Conservation (phyloP, 176 grass and related monocot species). For the Thinopyrum elongatum region DNA sequence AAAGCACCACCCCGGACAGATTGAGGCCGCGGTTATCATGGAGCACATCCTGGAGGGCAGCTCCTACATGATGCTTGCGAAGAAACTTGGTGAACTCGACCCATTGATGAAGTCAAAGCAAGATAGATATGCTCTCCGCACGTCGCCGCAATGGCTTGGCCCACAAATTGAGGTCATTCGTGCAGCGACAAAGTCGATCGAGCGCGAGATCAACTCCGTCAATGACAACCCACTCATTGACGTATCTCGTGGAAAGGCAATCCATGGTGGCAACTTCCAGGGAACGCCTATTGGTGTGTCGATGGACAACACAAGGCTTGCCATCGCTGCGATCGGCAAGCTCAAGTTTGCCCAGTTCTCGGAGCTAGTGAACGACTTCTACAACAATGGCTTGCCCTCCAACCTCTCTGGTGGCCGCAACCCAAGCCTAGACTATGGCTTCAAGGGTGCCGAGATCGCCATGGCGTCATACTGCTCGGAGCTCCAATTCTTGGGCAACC, state of each 20-base stretch:
- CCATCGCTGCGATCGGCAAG: conserved; percentile 73
- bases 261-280: conserved; percentile 88
- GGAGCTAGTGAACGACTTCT: conserved; percentile 79
- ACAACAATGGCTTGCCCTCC: conserved; percentile 86
- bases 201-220: conserved; percentile 85
- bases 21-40: conserved; percentile 62
- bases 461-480: conserved; percentile 88
- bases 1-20: conserved; percentile 70
- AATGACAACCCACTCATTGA: conserved; percentile 92
- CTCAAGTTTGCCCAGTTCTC: conserved; percentile 90
- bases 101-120: conserved; percentile 62
- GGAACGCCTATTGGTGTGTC: conserved; percentile 85
- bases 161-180: conserved; percentile 47
- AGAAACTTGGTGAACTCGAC: conserved; percentile 50
- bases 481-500: conserved; percentile 79
- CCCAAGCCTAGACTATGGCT: conserved; percentile 82
- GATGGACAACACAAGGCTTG: conserved; percentile 85
- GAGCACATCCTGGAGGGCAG: conserved; percentile 56
- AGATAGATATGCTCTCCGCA: conserved; percentile 58
- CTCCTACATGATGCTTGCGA: conserved; percentile 53
- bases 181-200: conserved; percentile 31
- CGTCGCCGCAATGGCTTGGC: conserved; percentile 46
- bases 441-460: conserved; percentile 87
- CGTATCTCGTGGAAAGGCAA: conserved; percentile 59
- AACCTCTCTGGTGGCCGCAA: conserved; percentile 79